Conservation (phyloP, 2,329 filamentous ascomycete genomes). For the Trichoderma sp. region DNA sequence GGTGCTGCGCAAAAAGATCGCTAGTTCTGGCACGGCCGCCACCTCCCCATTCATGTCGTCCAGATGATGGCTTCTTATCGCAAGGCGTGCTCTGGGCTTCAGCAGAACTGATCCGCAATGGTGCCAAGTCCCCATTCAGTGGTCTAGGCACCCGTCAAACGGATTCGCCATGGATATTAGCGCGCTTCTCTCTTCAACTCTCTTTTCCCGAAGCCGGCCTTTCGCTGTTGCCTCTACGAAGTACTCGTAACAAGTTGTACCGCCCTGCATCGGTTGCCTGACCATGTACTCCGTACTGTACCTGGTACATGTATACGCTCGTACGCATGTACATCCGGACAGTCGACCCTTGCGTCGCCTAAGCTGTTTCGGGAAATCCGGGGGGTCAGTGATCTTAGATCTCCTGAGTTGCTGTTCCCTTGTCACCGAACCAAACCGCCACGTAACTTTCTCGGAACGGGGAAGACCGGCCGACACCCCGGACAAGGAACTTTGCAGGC, state of each 20-base stretch:
- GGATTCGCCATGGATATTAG: neutral
- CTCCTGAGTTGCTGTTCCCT: slow-evolving; percentile 29
- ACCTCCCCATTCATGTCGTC: slow-evolving; percentile 11
- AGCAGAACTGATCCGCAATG: slow-evolving; percentile 2
- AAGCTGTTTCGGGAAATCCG: slow-evolving; percentile 31
- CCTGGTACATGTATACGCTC: too few species aligned
- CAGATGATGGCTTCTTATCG: slow-evolving; percentile 10
- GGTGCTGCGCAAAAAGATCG: slow-evolving; percentile 10
- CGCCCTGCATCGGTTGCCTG: neutral
- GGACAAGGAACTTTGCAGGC: slow-evolving; percentile 12
- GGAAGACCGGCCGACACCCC: slow-evolving; percentile 27
- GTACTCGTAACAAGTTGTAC: neutral
- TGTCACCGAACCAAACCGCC: slow-evolving; percentile 24
- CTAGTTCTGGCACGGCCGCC: slow-evolving; percentile 14
- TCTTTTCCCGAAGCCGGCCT: neutral
- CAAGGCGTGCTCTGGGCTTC: slow-evolving; percentile 13
- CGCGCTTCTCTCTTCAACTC: neutral
- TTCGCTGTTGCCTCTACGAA: neutral
- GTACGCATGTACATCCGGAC: neutral
- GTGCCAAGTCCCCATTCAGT: neutral
- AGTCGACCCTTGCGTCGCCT: slow-evolving; percentile 20
- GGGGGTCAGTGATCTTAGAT: slow-evolving; percentile 35
- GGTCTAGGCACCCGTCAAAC: slow-evolving; percentile 5
- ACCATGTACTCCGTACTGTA: neutral
- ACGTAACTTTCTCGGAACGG: slow-evolving; percentile 28